Base-by-base conservation (phyloP, 148 eudicot species). In the Fagopyrum tataricum region DNA sequence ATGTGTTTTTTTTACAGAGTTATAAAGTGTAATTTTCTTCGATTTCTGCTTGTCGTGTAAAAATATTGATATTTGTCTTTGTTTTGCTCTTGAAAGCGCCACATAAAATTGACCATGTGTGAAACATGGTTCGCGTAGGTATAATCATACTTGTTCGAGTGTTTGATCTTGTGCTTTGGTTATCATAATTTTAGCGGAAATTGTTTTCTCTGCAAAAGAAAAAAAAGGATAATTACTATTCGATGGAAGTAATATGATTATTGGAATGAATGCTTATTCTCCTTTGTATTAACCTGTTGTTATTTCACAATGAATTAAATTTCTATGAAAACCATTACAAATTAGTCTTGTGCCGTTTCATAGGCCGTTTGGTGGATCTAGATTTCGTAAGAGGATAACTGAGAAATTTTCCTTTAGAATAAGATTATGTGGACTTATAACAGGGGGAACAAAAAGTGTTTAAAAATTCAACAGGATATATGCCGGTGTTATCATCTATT, bases 161-260 rank as follows among this genome's bases (percentile, higher is more conserved):
- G 74, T 76, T 44, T 76, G 70, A 1, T 70, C 78, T 58, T 76
- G 59, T 13, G 47, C 78, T 58, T 76, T 76, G 13, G 70, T 76
- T 4, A 76, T 76, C 74, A 43, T 21, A 76, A 20, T 70, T 43
- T 4, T 5, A 59, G 20, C 4, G 67, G 67, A 14, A 59, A 59
- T 11, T 67, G 62, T n/a, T 31, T 64, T 8, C 56, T 46, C 6
- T 46, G 21, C 17, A 62, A 64, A 0, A 24, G 44, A 31, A 61
- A 1, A 24, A 5, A 62, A 23, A 8, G 68, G 13, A 4, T 43
- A 43, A 43, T 43, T 43, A 43, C 46, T 4, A 43, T 8, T 43
- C 7, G 73, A 23, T n/a, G 67, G 67, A 0, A 10, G 4, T 12
- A 53, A n/a, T 26, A 24, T 39, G 7, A 67, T 75, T 7, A 26